Percentiles rank a stretch among this genome's conserved stretches.
These are phyloP conservation scores for Oryza coarctata DNA, from an alignment of 176 grass and related monocot species.

Conservation along the genomic window DNA sequence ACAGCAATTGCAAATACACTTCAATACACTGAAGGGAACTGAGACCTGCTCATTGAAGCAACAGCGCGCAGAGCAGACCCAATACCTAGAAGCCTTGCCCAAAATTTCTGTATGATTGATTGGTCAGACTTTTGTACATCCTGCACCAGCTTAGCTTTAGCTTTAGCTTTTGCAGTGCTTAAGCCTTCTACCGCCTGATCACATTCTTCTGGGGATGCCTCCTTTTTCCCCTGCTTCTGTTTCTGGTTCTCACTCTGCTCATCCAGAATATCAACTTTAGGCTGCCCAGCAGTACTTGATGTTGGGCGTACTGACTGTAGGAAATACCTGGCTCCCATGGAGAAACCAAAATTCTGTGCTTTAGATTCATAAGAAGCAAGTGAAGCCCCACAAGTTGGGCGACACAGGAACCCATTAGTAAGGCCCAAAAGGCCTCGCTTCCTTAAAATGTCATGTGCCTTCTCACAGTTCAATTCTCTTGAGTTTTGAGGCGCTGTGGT, in stretches of 20 bases:
- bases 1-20: constrained; percentile 7
- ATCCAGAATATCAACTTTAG: constrained; percentile 20
- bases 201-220: constrained; percentile 84
- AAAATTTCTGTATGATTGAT: constrained; percentile 57
- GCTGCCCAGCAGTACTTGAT: constrained; percentile 43
- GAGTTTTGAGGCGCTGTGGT: constrained; percentile 26
- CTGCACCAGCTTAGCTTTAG: constrained; percentile 68
- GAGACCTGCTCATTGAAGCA: constrained; percentile 96
- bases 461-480: constrained; percentile 29
- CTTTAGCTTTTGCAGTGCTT: constrained; percentile 85
- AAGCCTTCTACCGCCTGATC: constrained; percentile 90
- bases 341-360: constrained; percentile 38
- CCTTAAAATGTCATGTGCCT: constrained; percentile 10
- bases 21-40: constrained; percentile 6
- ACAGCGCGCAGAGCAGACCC: constrained; percentile 69
- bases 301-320: constrained; percentile 40
- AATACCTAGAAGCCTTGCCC: constrained; percentile 72
- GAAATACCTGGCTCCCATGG: constrained; percentile 61
- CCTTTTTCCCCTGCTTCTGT: constrained; percentile 55
- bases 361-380: constrained; percentile 35
- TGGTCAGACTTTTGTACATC: constrained; percentile 59
- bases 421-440: constrained; percentile 20
- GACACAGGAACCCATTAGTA: constrained; percentile 31
- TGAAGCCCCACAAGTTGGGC: constrained; percentile 25
- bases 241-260: constrained; percentile 56